A percentile compares a stretch with the other conserved stretches of the same genome.
These are phyloP conservation scores for Pelargonium myrrhifolium DNA, from an alignment of 441 rosid genomes.

Conservation along the genomic window DNA sequence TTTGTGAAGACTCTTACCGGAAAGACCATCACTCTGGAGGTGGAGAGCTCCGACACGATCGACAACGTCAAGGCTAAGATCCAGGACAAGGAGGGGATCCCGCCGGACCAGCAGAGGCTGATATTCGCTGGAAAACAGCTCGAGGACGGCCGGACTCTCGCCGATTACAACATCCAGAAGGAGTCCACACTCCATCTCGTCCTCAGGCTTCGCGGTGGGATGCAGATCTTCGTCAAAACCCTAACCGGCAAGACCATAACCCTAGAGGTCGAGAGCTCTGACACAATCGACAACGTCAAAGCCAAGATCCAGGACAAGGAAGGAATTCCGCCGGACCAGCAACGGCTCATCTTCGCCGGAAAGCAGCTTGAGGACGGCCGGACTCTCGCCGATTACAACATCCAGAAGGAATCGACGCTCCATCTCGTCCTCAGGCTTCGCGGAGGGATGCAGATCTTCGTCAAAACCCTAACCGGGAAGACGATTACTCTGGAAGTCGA, in stretches of 20 bases:
- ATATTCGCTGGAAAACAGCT: neutral
- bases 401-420: no score
- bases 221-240: constrained; percentile 33
- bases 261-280: constrained; percentile 33
- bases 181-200: constrained; percentile 24
- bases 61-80: neutral
- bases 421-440: no score
- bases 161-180: neutral
- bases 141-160: neutral
- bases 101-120: no score
- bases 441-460: constrained; percentile 26
- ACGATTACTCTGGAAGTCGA: constrained; percentile 29
- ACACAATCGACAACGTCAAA: constrained; percentile 31
- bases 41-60: no score
- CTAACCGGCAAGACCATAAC: constrained; percentile 34
- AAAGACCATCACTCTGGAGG: no score
- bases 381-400: no score
- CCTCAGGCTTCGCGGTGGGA: constrained; percentile 28
- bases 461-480: constrained; percentile 27
- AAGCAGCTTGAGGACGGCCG: constrained; percentile 15
- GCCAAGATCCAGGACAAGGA: constrained; percentile 36
- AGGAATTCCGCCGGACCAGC: constrained; percentile 33
- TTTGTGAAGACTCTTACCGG: no score
- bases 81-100: no score
- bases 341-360: constrained; percentile 31